phyloP scores from a whole-genome alignment of 2,329 filamentous ascomycete genomes.

The Chaetomiaceae sp. region DNA sequence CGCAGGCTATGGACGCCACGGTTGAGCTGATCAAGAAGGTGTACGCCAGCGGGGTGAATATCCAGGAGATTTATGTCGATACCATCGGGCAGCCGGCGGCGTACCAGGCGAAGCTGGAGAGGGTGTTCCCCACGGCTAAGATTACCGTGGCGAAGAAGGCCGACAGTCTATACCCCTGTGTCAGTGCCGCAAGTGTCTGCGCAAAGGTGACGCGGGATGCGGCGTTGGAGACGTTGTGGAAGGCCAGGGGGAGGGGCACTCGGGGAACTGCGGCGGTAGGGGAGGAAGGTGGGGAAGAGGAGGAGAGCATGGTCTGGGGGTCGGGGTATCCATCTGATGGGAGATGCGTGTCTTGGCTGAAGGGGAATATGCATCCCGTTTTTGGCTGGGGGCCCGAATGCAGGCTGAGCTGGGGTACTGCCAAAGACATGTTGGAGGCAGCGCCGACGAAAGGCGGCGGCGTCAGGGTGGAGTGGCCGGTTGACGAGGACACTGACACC shows the following conservation, averaged over 20 bases:
- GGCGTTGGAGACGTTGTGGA: conserved; percentile 75
- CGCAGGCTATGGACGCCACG: conserved; percentile 91
- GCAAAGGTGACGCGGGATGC: conserved; percentile 95
- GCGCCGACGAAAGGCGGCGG: conserved; percentile 59
- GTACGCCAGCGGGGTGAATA: conserved; percentile 71
- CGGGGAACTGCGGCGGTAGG: conserved; percentile 26
- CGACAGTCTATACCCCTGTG: conserved; percentile 85
- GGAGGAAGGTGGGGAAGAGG: conserved; percentile 30
- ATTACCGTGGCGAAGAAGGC: conserved; percentile 87
- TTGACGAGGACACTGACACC: conserved; percentile 65
- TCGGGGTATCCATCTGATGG: conserved; percentile 91
- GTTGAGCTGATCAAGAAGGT: conserved; percentile 75
- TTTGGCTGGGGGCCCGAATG: conserved; percentile 96
- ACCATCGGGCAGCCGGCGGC: conserved; percentile 78
- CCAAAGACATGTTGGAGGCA: conserved; percentile 86
- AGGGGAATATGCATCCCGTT: conserved; percentile 79
- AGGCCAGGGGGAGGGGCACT: conserved; percentile 27
- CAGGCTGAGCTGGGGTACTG: conserved; percentile 92
- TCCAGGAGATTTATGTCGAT: conserved; percentile 90
- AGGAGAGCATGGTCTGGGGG: conserved; percentile 63
- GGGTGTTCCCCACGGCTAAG: conserved; percentile 71
- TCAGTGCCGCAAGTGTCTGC: conserved; percentile 89
- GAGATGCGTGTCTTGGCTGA: conserved; percentile 76
- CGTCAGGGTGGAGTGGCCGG: conserved; percentile 79
- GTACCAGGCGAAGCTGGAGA: conserved; percentile 81